These are phyloP conservation scores for Umbelopsis isabellina DNA, from an alignment of 192 early-diverging fungal genomes.

Conservation along the genomic window DNA sequence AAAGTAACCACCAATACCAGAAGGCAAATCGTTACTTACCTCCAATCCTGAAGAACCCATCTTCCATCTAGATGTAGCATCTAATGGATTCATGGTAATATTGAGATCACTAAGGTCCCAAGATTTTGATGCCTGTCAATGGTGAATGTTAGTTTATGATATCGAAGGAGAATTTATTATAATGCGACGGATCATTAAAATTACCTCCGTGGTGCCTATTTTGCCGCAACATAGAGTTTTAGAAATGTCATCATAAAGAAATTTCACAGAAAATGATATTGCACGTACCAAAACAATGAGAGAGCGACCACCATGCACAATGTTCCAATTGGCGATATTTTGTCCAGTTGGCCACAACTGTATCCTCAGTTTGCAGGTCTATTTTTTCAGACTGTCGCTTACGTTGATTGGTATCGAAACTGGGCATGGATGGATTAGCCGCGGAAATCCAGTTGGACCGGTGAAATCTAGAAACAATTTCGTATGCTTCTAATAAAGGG, in stretches of 20 bases:
- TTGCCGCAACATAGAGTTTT: too few relatives aligned
- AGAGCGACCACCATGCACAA: constrained; percentile 55
- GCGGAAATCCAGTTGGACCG: not conserved
- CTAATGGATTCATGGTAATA: constrained; percentile 56
- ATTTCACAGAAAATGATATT: not conserved
- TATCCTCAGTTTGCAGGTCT: not conserved
- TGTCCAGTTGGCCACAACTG: not conserved
- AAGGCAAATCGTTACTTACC: constrained; percentile 21
- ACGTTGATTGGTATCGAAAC: not conserved
- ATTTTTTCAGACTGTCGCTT: not conserved
- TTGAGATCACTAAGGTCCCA: constrained; percentile 38
- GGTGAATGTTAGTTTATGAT: too few relatives aligned
- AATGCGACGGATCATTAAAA: not conserved
- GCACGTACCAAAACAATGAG: constrained; percentile 51
- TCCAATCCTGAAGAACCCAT: constrained; percentile 53
- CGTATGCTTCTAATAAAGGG: not conserved
- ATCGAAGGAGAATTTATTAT: not conserved
- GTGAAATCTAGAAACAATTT: not conserved
- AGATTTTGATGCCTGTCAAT: not conserved
- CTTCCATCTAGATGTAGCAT: constrained; percentile 59
- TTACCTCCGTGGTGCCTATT: not conserved
- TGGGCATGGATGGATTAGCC: not conserved
- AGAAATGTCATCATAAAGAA: too few relatives aligned
- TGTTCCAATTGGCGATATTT: constrained; percentile 41
- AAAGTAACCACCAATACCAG: not conserved